A percentile compares a stretch with the other conserved stretches of the same genome.
phyloP scores from a whole-genome alignment of 306 rosid genomes.

The Sicyos edulis region DNA sequence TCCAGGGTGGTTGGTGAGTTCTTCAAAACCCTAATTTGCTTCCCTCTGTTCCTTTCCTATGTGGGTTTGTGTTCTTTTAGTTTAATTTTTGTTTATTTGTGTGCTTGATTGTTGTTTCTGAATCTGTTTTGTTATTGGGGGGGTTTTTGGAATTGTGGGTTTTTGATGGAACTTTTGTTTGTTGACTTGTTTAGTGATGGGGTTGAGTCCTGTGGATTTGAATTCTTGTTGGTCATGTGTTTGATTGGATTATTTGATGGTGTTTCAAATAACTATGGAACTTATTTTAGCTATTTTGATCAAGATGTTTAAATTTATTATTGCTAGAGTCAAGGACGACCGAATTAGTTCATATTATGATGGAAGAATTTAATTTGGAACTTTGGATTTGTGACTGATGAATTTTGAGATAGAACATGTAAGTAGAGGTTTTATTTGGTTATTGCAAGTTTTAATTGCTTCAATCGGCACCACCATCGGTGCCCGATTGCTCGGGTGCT shows the following conservation, averaged over 20 bases:
- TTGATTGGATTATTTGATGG: not conserved
- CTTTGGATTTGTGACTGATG: not conserved
- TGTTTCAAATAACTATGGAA: not conserved
- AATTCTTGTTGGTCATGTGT: not conserved
- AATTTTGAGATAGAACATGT: not conserved
- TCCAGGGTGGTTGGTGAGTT: conserved; percentile 67
- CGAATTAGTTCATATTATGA: not conserved
- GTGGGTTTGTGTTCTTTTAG: not conserved
- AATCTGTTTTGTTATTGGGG: not conserved
- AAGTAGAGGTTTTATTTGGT: not conserved
- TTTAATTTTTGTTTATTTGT: not conserved
- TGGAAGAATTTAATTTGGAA: not conserved
- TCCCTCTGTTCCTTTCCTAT: conserved; percentile 15
- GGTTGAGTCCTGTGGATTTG: not conserved
- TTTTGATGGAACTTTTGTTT: not conserved
- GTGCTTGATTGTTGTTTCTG: not conserved
- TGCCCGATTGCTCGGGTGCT: too few relatives aligned
- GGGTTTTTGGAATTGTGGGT: not conserved
- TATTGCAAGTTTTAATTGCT: not conserved
- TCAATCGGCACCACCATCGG: too few relatives aligned
- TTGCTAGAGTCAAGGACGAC: not conserved
- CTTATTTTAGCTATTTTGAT: not conserved
- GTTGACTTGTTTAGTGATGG: not conserved
- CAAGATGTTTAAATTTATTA: not conserved
- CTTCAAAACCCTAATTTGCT: not conserved